A percentile compares a stretch with the other conserved stretches of the same genome.
phyloP scores from a whole-genome alignment of 75 land plant species.

The Picea glauca region DNA sequence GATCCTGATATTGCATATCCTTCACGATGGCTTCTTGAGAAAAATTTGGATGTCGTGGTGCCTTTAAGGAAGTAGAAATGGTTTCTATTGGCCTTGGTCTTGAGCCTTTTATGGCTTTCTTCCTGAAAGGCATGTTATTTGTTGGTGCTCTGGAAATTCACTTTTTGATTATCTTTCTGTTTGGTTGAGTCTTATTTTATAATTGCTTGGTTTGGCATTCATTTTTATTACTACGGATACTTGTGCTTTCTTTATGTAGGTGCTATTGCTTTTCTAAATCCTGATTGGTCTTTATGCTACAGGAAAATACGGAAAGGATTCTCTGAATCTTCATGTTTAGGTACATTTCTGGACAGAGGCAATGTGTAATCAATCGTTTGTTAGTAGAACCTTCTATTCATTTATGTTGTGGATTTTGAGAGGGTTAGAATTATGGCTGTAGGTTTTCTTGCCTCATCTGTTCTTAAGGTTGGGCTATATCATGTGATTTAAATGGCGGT shows the following conservation, averaged over 20 bases:
- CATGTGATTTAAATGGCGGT: not conserved
- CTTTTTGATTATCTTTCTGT: not conserved
- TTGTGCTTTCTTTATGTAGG: not conserved
- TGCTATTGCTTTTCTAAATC: not conserved
- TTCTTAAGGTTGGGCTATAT: not conserved
- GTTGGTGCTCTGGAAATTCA: not conserved
- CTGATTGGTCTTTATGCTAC: not conserved
- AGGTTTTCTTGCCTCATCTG: not conserved
- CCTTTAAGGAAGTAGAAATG: conserved; percentile 14
- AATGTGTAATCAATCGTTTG: not conserved
- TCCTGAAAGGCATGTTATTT: conserved; percentile 9
- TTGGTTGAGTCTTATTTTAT: no score
- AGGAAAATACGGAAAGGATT: not conserved
- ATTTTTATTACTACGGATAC: not conserved
- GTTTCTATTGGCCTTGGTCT: not conserved
- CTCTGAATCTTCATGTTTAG: conserved; percentile 1
- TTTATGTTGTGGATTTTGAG: not conserved
- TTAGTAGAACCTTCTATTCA: conserved; percentile 4
- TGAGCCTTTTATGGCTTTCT: not conserved
- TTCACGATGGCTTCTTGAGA: conserved; percentile 51
- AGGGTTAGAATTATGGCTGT: conserved; percentile 3
- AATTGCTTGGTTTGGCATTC: not conserved
- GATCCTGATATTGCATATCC: conserved; percentile 51
- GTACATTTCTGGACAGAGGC: not conserved
- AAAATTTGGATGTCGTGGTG: conserved; percentile 39